phyloP scores from a whole-genome alignment of 257 asterid genomes.

The Asclepias syriaca region DNA sequence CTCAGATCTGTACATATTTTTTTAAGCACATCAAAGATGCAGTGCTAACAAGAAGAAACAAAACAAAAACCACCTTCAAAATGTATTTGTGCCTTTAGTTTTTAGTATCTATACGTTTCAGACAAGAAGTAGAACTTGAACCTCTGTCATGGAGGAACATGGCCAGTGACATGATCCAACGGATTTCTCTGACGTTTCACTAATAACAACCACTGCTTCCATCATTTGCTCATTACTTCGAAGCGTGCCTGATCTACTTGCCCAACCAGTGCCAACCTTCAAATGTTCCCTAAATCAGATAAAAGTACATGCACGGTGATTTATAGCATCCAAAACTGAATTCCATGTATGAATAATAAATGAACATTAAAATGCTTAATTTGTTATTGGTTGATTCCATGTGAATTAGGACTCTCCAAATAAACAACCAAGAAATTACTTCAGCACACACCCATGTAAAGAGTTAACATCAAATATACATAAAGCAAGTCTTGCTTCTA shows the following conservation, averaged over 20 bases:
- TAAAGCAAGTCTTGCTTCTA: background rate
- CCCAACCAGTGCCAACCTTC: constrained; percentile 73
- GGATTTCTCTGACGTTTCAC: constrained; percentile 36
- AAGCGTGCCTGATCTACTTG: constrained; percentile 40
- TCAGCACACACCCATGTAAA: background rate
- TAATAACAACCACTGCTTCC: constrained; percentile 72
- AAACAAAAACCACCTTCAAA: background rate
- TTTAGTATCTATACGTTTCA: background rate
- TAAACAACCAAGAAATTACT: background rate
- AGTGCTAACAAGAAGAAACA: background rate
- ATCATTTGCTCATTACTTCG: constrained; percentile 39
- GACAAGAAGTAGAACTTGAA: constrained; percentile 12
- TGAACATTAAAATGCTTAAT: background rate
- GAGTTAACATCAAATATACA: background rate
- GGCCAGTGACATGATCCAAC: constrained; percentile 49
- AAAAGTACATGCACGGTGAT: background rate
- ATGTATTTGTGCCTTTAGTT: background rate
- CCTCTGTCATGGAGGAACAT: constrained; percentile 68
- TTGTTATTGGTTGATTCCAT: background rate
- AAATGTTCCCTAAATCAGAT: constrained; percentile 45
- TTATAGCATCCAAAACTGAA: background rate
- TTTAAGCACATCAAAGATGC: background rate
- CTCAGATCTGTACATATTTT: background rate
- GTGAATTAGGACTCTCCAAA: background rate
- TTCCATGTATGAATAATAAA: background rate